Percentiles rank a stretch among this genome's conserved stretches.
These are phyloP conservation scores for Fusarium miscanthi DNA, from an alignment of 2,329 filamentous ascomycete species.

Conservation along the genomic window DNA sequence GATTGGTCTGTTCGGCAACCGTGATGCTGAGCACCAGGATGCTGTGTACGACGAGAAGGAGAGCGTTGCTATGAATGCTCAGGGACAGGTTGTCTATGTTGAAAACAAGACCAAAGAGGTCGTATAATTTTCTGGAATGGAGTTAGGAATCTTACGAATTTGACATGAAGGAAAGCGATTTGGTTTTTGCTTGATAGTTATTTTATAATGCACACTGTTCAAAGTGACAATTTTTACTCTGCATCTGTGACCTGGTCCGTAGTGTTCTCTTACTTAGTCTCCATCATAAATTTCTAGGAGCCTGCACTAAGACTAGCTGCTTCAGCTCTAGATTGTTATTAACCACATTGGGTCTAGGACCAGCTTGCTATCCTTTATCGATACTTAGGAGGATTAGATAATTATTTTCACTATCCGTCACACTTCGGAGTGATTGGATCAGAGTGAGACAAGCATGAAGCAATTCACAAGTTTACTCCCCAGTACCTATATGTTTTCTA, in stretches of 20 bases:
- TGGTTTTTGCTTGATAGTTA: not conserved
- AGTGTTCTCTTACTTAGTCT: too few relatives aligned
- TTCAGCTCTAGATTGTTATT: too few relatives aligned
- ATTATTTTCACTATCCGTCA: too few relatives aligned
- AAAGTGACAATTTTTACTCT: accelerated
- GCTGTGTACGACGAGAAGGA: slow-evolving; percentile 16
- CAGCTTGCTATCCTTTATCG: too few relatives aligned
- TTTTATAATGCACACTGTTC: not conserved
- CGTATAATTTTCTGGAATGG: not conserved
- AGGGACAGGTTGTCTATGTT: slow-evolving; percentile 8
- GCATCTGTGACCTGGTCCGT: not conserved
- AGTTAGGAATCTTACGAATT: not conserved
- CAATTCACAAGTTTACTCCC: too few relatives aligned
- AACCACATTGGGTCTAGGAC: too few relatives aligned
- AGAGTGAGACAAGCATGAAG: too few relatives aligned
- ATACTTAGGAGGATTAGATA: too few relatives aligned
- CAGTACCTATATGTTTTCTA: too few relatives aligned
- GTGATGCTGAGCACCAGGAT: slow-evolving; percentile 20
- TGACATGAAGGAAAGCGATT: not conserved
- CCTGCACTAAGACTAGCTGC: too few relatives aligned
- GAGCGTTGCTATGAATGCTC: not conserved
- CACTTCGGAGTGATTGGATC: too few relatives aligned
- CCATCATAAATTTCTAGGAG: too few relatives aligned
- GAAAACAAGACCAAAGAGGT: slow-evolving; percentile 12
- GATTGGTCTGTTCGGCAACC: slow-evolving; percentile 20